phyloP scores from a whole-genome alignment of 1,284 basidiomycete genomes.

The Hypsizygus ulmarius region DNA sequence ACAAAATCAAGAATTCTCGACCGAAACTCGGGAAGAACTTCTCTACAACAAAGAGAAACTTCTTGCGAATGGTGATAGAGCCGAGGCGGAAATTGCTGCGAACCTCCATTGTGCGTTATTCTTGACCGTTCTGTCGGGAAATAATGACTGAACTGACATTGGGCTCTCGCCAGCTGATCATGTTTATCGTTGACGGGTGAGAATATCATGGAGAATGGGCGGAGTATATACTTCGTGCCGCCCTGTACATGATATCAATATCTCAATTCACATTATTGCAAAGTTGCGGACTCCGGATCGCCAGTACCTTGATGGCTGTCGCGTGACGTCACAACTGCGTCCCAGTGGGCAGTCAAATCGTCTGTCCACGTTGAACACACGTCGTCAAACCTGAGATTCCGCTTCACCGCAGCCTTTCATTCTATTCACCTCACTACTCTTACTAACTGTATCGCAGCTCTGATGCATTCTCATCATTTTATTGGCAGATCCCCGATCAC shows the following conservation, averaged over 20 bases:
- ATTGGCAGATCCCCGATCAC: too few relatives aligned
- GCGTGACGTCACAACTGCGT: slow-evolving; percentile 17
- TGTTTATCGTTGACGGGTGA: slow-evolving; percentile 40
- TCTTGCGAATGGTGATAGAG: slow-evolving; percentile 91
- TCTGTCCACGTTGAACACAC: too few relatives aligned
- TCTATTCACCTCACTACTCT: too few relatives aligned
- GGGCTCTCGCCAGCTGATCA: slow-evolving; percentile 36
- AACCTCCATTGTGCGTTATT: slow-evolving; percentile 74
- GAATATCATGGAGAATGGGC: slow-evolving; percentile 15
- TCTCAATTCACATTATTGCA: slow-evolving; percentile 9
- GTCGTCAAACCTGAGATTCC: too few relatives aligned
- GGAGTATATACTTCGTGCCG: slow-evolving; percentile 17
- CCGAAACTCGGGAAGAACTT: slow-evolving; percentile 97
- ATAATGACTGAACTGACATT: slow-evolving; percentile 8
- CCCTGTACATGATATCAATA: slow-evolving; percentile 16
- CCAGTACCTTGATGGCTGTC: slow-evolving; percentile 1
- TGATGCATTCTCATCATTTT: too few relatives aligned
- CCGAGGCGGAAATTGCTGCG: slow-evolving; percentile 95
- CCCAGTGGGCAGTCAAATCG: not conserved
- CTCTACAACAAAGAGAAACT: slow-evolving; percentile 99
- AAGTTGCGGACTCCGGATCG: not conserved
- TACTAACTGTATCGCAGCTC: too few relatives aligned
- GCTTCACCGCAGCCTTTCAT: too few relatives aligned
- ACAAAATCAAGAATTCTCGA: slow-evolving; percentile 95
- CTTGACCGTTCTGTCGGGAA: slow-evolving; percentile 13